Base-by-base conservation (phyloP, 2,329 filamentous ascomycete species). In the Phialocephala subalpina region DNA sequence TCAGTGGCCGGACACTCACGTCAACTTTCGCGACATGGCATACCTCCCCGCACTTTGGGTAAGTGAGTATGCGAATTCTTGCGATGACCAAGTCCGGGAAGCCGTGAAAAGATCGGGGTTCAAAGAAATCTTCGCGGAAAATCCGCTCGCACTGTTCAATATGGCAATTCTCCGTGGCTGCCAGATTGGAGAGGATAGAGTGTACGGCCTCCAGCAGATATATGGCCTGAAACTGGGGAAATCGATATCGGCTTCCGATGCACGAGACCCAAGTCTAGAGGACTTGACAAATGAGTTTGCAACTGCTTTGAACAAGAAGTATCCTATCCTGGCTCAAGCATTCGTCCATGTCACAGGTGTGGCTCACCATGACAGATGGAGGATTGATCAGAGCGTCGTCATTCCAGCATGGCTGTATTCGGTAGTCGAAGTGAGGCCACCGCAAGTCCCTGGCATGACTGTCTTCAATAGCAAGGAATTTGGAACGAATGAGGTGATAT, bases 291-390 rank as follows among this genome's bases (percentile, higher is more conserved):
- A 53, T 16, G 49, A 53, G 49, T 18, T 53, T 53, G 49, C 49
- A 53, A 29, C 25, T 11, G 49, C 25, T 11, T 53, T 53, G 49
- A 53, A 53, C 49, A 53, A 33, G 49, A 53, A 53, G 14, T 53
- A 53, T 53, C 49, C 49, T 6, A 29, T 53, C 8, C 49, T 53
- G 25, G 49, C 49, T 11, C 49, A 53, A 25, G 18, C 49, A 7
- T 53, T 53, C 12, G 49, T 53, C 3, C 49, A 53, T 14, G n/a
- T 29, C 18, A 53, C 49, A 3, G 49, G 29, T n/a, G 49, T 53
- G 2, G 49, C 25, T 18, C 22, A 53, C 18, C 25, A n/a, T 29
- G 49, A 53, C 18, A 27, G 49, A 33, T 53, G 49, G 49, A 53
- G 25, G 25, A 53, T 53, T 29, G 49, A 53, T 33, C 25, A 53